Conservation (phyloP, 768 basidiomycete genomes). For the Termitomyces sp. region DNA sequence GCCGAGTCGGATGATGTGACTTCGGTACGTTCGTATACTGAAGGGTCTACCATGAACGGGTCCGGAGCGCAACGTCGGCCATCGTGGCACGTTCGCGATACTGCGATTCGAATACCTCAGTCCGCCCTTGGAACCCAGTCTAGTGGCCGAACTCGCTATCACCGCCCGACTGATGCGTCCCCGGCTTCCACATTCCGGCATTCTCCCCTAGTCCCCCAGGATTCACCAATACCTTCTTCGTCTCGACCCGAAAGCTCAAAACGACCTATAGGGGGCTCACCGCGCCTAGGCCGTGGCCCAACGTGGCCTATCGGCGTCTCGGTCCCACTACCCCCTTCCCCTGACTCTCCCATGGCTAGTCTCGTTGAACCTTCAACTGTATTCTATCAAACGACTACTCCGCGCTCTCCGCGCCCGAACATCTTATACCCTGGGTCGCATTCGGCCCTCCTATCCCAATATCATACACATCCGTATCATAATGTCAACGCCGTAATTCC, state of each 20-base stretch:
- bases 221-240: slow-evolving; percentile 22
- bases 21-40: slow-evolving; percentile 66
- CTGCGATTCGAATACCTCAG: slow-evolving; percentile 23
- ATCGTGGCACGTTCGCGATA: slow-evolving; percentile 43
- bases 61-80: slow-evolving; percentile 38
- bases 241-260: slow-evolving; percentile 37
- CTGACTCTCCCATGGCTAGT: slow-evolving; percentile 36
- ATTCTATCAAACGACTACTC: slow-evolving; percentile 61
- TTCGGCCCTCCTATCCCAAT: slow-evolving; percentile 39
- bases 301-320: slow-evolving; percentile 34
- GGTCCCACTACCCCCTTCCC: slow-evolving; percentile 47
- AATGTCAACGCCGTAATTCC: slow-evolving; percentile 26
- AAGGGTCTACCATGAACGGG: slow-evolving; percentile 34
- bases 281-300: slow-evolving; percentile 36
- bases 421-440: slow-evolving; percentile 46
- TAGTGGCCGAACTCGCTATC: slow-evolving; percentile 25
- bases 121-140: slow-evolving; percentile 13
- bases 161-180: slow-evolving; percentile 24
- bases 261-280: slow-evolving; percentile 43
- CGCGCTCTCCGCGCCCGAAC: slow-evolving; percentile 44
- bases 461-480: slow-evolving; percentile 33
- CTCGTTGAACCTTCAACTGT: slow-evolving; percentile 53
- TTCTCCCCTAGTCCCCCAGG: slow-evolving; percentile 11
- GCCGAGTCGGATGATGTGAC: slow-evolving; percentile 66
- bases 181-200: slow-evolving; percentile 15